These are phyloP conservation scores for Sisymbrium irio DNA, from an alignment of 345 rosid genomes.

Conservation along the genomic window DNA sequence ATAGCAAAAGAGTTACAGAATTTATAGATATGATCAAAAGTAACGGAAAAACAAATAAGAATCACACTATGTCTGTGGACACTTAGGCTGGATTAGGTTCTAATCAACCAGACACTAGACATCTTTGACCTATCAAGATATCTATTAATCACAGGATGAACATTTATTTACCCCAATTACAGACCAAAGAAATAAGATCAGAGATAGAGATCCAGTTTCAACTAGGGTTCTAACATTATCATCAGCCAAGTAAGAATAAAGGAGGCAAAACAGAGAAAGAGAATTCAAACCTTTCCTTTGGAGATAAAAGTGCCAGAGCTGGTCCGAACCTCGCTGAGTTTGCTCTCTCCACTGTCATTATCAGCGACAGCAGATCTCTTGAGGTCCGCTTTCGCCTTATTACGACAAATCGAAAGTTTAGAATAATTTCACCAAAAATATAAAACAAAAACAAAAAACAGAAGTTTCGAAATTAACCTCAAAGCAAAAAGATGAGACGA, in stretches of 20 bases:
- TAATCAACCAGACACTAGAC: not conserved
- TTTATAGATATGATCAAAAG: not conserved
- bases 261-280: not conserved
- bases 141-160: constrained; percentile 3
- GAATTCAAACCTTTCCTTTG: constrained; percentile 63
- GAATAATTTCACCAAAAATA: not conserved
- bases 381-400: constrained; percentile 78
- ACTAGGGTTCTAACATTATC: not conserved
- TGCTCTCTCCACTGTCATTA: constrained; percentile 73
- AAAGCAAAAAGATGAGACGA: not conserved
- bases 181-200: not conserved
- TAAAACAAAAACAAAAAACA: not conserved
- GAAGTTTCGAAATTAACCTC: constrained; percentile 3
- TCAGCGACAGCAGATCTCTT: constrained; percentile 97
- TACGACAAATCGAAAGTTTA: not conserved
- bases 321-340: constrained; percentile 83
- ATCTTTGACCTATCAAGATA: not conserved
- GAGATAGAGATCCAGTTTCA: not conserved
- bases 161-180: not conserved
- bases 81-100: not conserved
- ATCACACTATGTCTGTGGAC: not conserved
- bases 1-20: not conserved
- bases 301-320: constrained; percentile 94
- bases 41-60: not conserved
- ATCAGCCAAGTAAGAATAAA: not conserved